These are phyloP conservation scores for Crithidia thermophila DNA, from an alignment of 208 protist species.

Conservation along the genomic window DNA sequence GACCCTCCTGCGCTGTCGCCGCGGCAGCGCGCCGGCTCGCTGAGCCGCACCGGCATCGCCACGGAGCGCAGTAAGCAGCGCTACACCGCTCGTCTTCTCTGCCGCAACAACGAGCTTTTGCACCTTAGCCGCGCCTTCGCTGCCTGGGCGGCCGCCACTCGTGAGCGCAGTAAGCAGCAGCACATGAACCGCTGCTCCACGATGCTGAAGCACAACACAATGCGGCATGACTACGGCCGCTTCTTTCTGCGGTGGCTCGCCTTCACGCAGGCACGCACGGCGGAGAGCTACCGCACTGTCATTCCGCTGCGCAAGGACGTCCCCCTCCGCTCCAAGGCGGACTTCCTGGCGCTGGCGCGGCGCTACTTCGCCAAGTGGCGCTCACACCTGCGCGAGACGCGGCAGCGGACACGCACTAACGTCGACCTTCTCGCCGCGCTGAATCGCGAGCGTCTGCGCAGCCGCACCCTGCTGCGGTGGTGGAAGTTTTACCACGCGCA, in stretches of 20 bases:
- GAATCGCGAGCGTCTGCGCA: slow-evolving; percentile 37
- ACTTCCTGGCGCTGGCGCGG: slow-evolving; percentile 54
- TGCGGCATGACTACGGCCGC: slow-evolving; percentile 40
- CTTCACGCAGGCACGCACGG: slow-evolving; percentile 33
- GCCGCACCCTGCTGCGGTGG: slow-evolving; percentile 38
- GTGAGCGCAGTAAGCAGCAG: slow-evolving; percentile 35
- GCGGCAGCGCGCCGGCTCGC: neutral
- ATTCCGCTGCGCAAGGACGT: slow-evolving; percentile 46
- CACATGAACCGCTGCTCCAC: slow-evolving; percentile 75
- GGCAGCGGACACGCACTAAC: slow-evolving; percentile 56
- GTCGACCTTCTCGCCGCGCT: slow-evolving; percentile 40
- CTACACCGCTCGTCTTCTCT: slow-evolving; percentile 15
- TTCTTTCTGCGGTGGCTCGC: slow-evolving; percentile 77
- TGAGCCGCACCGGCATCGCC: slow-evolving; percentile 1
- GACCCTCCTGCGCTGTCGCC: neutral
- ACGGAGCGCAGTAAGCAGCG: slow-evolving; percentile 9
- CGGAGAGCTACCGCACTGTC: slow-evolving; percentile 10
- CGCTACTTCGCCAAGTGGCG: slow-evolving; percentile 74
- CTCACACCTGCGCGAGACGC: slow-evolving; percentile 38
- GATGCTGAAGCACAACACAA: slow-evolving; percentile 56
- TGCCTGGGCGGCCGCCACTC: slow-evolving; percentile 38
- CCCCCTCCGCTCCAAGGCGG: slow-evolving; percentile 54
- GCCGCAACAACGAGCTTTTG: slow-evolving; percentile 25
- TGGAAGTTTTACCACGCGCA: slow-evolving; percentile 11
- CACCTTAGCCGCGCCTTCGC: slow-evolving; percentile 29